phyloP scores from a whole-genome alignment of 148 eudicot genomes.

The Camellia sinensis region DNA sequence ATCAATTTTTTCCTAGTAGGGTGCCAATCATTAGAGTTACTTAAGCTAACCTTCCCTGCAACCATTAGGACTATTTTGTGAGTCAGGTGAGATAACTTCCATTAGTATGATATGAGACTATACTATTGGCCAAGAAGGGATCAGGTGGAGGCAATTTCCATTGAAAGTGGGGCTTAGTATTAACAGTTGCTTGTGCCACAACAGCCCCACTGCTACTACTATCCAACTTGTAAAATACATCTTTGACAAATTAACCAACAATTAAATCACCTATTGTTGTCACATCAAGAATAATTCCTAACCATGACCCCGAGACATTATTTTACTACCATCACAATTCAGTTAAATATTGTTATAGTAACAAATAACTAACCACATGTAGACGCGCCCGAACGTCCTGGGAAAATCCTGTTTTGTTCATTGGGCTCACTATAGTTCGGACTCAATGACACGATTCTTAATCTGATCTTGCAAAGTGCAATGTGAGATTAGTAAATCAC shows the following conservation, averaged over 20 bases:
- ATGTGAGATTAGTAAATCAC: too few relatives aligned
- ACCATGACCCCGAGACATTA: neutral
- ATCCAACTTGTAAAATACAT: neutral
- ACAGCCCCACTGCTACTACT: neutral
- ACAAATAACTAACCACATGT: neutral
- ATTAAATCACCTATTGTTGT: neutral
- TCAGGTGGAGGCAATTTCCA: neutral
- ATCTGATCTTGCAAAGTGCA: too few relatives aligned
- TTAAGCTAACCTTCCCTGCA: neutral
- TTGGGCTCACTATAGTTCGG: too few relatives aligned
- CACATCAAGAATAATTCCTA: neutral
- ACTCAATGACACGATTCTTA: too few relatives aligned
- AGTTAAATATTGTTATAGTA: neutral
- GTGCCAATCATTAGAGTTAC: neutral
- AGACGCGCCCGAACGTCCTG: too few relatives aligned
- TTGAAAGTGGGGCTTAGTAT: neutral
- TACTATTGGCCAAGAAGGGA: neutral
- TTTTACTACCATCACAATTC: neutral
- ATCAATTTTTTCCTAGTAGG: neutral
- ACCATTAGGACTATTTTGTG: neutral
- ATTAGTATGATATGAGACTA: neutral
- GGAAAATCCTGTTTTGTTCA: too few relatives aligned
- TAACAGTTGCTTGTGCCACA: neutral
- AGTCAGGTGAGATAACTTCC: too few relatives aligned
- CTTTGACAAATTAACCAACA: neutral